Evolutionary conservation across 2,329 filamentous ascomycete species (phyloP).

Genomic region (Aureobasidium sp.): DNA sequence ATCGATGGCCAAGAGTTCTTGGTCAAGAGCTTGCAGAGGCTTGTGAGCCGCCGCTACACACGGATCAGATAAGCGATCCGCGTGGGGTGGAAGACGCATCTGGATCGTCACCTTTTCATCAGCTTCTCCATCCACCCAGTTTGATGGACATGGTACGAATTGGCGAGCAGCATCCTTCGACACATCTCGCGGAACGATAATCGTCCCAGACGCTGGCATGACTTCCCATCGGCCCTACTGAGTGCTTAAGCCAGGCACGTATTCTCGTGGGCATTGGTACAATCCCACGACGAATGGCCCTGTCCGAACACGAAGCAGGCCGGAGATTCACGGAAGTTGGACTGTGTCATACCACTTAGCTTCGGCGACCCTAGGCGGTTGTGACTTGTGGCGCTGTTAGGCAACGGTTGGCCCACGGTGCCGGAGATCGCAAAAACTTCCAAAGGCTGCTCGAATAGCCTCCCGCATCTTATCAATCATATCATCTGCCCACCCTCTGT

Average conservation of each 20-base stretch:
- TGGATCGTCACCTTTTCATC: not conserved
- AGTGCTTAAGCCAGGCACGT: not conserved
- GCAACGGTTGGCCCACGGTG: not conserved
- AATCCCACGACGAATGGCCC: not conserved
- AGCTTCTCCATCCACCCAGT: not conserved
- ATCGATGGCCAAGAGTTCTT: constrained; percentile 6
- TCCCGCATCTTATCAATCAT: constrained; percentile 21
- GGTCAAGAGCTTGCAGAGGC: not conserved
- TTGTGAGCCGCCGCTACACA: constrained; percentile 1
- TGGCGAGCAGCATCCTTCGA: not conserved
- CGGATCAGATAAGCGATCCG: constrained; percentile 9
- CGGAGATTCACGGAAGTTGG: not conserved
- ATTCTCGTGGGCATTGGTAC: not conserved
- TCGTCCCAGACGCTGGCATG: not conserved
- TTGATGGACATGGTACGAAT: not conserved
- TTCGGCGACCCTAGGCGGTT: not conserved
- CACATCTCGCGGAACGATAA: not conserved
- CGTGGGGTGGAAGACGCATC: not conserved
- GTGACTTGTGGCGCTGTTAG: constrained; percentile 3
- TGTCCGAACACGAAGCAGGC: not conserved
- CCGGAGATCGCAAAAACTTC: constrained; percentile 2
- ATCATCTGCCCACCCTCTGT: constrained; percentile 6
- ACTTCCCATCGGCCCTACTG: not conserved
- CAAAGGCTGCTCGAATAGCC: not conserved
- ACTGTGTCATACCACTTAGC: not conserved